Conservation (phyloP, 163 green algal species). For the Smithsoniella earleae region DNA sequence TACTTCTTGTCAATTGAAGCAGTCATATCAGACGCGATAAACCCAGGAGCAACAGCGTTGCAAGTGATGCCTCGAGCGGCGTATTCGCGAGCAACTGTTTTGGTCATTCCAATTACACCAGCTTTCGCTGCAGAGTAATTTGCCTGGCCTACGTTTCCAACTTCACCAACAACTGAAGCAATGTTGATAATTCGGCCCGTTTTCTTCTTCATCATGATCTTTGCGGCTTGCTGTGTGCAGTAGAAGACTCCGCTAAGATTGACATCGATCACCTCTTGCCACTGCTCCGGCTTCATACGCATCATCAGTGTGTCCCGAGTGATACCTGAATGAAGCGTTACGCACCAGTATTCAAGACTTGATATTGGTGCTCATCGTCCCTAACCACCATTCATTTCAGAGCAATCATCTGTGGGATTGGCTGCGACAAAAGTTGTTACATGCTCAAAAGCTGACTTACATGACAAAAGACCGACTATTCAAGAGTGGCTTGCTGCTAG, state of each 20-base stretch:
- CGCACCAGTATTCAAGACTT: too few relatives aligned
- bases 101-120: conserved; percentile 92
- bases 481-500: too few relatives aligned
- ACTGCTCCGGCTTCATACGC: conserved; percentile 97
- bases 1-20: conserved; percentile 83
- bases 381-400: too few relatives aligned
- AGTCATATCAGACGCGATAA: conserved; percentile 97
- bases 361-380: too few relatives aligned
- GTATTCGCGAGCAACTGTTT: conserved; percentile 87
- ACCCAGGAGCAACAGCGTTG: conserved; percentile 93
- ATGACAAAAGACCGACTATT: too few relatives aligned
- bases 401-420: too few relatives aligned
- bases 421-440: too few relatives aligned
- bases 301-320: conserved; percentile 93
- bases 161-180: conserved; percentile 86
- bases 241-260: conserved; percentile 96
- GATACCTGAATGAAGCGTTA: conserved; percentile 85
- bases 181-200: conserved; percentile 97
- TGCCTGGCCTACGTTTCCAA: conserved; percentile 83
- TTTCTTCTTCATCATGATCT: conserved; percentile 88
- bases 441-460: too few relatives aligned
- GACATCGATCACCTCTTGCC: conserved; percentile 93
- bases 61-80: conserved; percentile 69
- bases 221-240: conserved; percentile 74
- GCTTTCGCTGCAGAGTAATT: conserved; percentile 97